These are phyloP conservation scores for Aspergillus leporis DNA, from an alignment of 495 filamentous ascomycete genomes.

Conservation along the genomic window DNA sequence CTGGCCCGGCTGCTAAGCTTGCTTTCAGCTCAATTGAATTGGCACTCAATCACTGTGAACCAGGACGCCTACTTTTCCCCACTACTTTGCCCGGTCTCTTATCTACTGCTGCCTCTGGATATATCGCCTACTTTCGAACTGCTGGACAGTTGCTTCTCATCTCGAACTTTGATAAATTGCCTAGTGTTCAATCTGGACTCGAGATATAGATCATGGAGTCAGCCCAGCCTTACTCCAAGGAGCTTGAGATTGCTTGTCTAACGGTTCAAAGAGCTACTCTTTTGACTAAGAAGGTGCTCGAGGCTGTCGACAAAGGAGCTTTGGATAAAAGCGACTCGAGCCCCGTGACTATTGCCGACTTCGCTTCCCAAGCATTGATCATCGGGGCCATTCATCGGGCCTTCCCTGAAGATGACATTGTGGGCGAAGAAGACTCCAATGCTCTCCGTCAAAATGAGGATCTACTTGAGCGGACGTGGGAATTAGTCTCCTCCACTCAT, in stretches of 20 bases:
- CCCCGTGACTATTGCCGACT: slow-evolving; percentile 69
- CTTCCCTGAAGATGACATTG: slow-evolving; percentile 59
- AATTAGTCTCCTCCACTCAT: slow-evolving; percentile 40
- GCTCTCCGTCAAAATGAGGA: slow-evolving; percentile 49
- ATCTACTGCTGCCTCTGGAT: neutral
- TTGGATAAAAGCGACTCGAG: slow-evolving; percentile 60
- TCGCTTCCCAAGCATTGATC: slow-evolving; percentile 64
- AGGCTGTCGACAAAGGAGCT: slow-evolving; percentile 45
- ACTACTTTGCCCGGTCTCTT: no score
- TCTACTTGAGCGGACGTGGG: slow-evolving; percentile 55
- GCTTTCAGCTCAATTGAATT: no score
- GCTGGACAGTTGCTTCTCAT: neutral
- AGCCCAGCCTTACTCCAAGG: slow-evolving; percentile 40
- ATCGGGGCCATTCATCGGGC: slow-evolving; percentile 51
- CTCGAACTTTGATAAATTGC: neutral
- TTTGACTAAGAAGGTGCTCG: slow-evolving; percentile 51
- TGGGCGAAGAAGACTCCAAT: slow-evolving; percentile 62
- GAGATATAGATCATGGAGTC: slow-evolving; percentile 16
- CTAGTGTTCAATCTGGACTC: neutral
- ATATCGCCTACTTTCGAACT: neutral
- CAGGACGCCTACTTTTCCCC: no score
- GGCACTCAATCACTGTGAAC: no score
- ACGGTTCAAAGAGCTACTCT: slow-evolving; percentile 56
- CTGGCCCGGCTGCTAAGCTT: no score
- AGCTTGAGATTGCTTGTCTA: slow-evolving; percentile 50